These are phyloP conservation scores for Bolboschoenus planiculmis DNA, from an alignment of 176 grass and related monocot species.

Conservation along the genomic window DNA sequence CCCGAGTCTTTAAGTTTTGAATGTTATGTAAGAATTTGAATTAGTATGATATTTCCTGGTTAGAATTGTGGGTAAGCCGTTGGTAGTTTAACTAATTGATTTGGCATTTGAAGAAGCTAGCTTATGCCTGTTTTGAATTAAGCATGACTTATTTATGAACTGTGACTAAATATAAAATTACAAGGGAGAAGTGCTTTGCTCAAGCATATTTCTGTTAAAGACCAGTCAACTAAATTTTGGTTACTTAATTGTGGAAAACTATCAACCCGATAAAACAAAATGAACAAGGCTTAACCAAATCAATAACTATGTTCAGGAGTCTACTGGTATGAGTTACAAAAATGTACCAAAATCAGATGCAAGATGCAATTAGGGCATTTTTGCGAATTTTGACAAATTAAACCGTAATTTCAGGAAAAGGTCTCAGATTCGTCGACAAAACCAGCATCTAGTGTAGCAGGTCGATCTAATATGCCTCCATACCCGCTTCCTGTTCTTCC, in stretches of 20 bases:
- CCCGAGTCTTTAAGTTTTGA: not conserved
- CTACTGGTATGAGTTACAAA: not conserved
- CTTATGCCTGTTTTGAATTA: not conserved
- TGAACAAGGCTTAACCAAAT: not conserved
- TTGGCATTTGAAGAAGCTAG: not conserved
- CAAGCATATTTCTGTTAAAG: not conserved
- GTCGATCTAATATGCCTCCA: conserved; percentile 54
- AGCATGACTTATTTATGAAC: not conserved
- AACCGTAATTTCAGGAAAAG: conserved; percentile 53
- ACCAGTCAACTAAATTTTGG: not conserved
- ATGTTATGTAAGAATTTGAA: not conserved
- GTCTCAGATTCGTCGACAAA: conserved; percentile 76
- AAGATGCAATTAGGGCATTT: not conserved
- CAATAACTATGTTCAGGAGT: not conserved
- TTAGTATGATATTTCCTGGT: conserved; percentile 2
- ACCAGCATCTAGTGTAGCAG: conserved; percentile 47
- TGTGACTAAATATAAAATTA: not conserved
- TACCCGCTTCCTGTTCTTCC: conserved; percentile 55
- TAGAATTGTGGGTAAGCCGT: not conserved
- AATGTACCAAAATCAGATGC: not conserved
- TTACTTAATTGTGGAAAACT: not conserved
- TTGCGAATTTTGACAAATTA: not conserved
- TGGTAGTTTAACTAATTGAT: conserved; percentile 4
- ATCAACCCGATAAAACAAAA: not conserved
- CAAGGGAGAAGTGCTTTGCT: not conserved